Evolutionary conservation across 2,329 filamentous ascomycete genomes (phyloP).

Genomic region (Fusarium graminum): DNA sequence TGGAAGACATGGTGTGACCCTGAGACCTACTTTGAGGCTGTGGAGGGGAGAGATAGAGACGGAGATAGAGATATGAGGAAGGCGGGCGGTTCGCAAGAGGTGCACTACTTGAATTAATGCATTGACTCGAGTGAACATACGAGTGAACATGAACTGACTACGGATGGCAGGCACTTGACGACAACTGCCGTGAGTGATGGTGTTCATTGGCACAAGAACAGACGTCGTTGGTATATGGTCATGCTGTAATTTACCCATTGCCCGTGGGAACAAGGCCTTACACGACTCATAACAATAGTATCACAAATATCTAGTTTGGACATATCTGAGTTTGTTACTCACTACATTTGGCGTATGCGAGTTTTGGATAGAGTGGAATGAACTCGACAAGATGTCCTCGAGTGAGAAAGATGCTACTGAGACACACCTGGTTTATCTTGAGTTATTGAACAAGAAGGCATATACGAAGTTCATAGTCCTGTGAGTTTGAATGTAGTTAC

Average conservation of each 20-base stretch:
- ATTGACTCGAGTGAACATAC: neutral
- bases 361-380: neutral
- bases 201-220: neutral
- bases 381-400: neutral
- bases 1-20: slow-evolving; percentile 12
- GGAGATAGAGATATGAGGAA: neutral
- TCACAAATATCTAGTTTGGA: neutral
- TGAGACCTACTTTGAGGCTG: neutral
- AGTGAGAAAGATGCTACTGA: neutral
- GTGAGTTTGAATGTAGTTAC: no score
- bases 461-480: no score
- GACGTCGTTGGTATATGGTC: neutral
- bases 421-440: neutral
- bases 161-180: neutral
- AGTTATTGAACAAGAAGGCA: no score
- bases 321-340: neutral
- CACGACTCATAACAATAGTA: neutral
- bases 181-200: neutral
- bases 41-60: neutral
- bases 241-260: neutral
- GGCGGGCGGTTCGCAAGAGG: neutral
- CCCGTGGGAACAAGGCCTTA: neutral
- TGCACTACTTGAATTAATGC: neutral
- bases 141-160: neutral
- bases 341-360: neutral